phyloP scores from a whole-genome alignment of 306 rosid genomes.

The Rosa rugosa region DNA sequence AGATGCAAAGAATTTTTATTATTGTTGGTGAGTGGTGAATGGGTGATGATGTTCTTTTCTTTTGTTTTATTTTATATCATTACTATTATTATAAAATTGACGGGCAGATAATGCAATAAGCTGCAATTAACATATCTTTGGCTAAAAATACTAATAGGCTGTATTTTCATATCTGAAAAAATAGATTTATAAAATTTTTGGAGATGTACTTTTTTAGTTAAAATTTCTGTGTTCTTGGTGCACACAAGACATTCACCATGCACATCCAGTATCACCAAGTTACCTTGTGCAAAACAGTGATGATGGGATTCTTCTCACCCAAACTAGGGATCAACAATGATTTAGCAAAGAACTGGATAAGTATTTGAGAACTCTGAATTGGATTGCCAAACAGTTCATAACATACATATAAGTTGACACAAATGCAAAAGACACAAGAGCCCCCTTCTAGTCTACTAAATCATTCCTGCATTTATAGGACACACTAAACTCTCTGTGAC shows the following conservation, averaged over 20 bases:
- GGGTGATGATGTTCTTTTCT: neutral
- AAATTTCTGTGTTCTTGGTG: neutral
- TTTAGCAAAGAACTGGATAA: neutral
- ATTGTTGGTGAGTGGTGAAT: neutral
- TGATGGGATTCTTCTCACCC: neutral
- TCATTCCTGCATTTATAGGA: constrained; percentile 7
- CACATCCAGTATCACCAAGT: neutral
- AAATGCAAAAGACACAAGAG: neutral
- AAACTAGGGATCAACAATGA: neutral
- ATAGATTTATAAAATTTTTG: no score
- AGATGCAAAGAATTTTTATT: neutral
- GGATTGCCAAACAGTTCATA: constrained; percentile 8
- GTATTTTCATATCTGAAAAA: no score
- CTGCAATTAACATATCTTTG: no score
- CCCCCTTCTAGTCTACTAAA: neutral
- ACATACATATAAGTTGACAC: neutral
- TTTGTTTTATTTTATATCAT: no score
- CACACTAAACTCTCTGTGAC: neutral
- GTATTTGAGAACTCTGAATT: neutral
- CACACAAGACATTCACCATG: neutral
- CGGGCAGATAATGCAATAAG: no score
- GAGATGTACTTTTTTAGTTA: no score
- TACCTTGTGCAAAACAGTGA: neutral
- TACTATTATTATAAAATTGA: no score
- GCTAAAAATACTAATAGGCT: neutral